phyloP scores from a whole-genome alignment of 2,329 filamentous ascomycete species.

The Tolypocladium ovalisporum region DNA sequence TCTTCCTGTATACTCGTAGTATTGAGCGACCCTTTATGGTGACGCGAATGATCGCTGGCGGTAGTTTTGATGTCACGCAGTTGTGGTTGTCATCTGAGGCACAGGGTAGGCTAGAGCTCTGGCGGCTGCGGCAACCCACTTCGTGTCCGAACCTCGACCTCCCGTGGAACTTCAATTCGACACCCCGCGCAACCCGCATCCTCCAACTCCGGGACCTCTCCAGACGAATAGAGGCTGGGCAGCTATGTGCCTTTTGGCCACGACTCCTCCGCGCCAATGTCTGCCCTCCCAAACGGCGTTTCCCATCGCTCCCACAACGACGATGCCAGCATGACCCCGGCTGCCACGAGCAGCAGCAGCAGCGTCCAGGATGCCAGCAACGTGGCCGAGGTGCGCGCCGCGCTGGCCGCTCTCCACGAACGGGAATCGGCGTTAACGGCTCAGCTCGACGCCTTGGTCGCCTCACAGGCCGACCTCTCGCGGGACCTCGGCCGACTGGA shows the following conservation, averaged over 20 bases:
- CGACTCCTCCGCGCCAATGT: slow-evolving; percentile 33
- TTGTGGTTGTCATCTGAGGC: neutral
- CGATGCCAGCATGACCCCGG: slow-evolving; percentile 16
- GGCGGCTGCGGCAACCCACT: neutral
- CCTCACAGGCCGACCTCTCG: slow-evolving; percentile 75
- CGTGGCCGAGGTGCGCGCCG: slow-evolving; percentile 67
- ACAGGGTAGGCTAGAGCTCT: neutral
- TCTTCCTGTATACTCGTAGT: too few relatives aligned
- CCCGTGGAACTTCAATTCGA: neutral
- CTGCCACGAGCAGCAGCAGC: slow-evolving; percentile 10
- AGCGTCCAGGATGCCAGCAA: slow-evolving; percentile 59
- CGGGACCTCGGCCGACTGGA: slow-evolving; percentile 83
- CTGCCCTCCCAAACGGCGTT: slow-evolving; percentile 33
- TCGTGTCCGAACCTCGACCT: neutral
- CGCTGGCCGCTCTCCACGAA: slow-evolving; percentile 62
- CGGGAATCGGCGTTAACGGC: slow-evolving; percentile 66
- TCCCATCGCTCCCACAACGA: slow-evolving; percentile 20
- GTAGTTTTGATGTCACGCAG: neutral
- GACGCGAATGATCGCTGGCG: too few relatives aligned
- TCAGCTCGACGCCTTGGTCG: slow-evolving; percentile 65
- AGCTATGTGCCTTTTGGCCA: slow-evolving; percentile 31
- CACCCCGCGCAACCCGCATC: neutral
- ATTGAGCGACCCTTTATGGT: neutral
- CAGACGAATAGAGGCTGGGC: slow-evolving; percentile 5
- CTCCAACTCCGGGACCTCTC: neutral